Base-by-base conservation (phyloP, 2,329 filamentous ascomycete genomes). In the Aspergillus tamarii region DNA sequence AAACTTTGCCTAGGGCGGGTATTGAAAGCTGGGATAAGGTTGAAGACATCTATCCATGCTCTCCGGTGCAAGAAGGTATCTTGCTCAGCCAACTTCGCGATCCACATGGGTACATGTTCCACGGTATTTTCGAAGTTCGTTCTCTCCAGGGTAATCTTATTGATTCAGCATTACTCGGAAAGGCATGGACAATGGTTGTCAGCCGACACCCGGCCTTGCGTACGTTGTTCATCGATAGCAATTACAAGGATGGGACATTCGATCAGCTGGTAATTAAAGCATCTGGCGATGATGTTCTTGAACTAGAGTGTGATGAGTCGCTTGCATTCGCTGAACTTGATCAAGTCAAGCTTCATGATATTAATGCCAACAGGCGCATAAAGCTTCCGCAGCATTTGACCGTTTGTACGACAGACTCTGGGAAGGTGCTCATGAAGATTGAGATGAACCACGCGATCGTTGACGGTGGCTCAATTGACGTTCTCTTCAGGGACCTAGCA, bases 381-480 rank as follows among this genome's bases (percentile, higher is more conserved):
- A 76, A 73, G 34, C 69, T 76, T 16, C 73, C 73, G 1, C 77
- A 80, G 23, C 76, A 78, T 48, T 32, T 80, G 14, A 74, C 72
- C 1, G 65, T 80, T 12, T 79, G 76, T 64, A 72, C 68, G 34
- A 76, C 74, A 4, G 57, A 67, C 9, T 69, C 66, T 43, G 75
- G 73, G 2, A 67, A 71, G 5, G 70, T 79, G 0, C 60, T 78
- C 0, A 64, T 78, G 41, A 78, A 78, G 57, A 62, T 79, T 9
- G 76, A 78, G 61, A 77, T 79, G 34, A 78, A 77, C 54, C 77
- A 79, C 61, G 74, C 76, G 9, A 72, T 79, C 30, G 76, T 78
- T 8, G 77, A 79, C 39, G 77, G 76, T 32, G 72, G 70, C 8
- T 78, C 77, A 12, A 69, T 75, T n/a, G 69, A 70, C 43, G 66